phyloP scores from a whole-genome alignment of 164 flowering plant species.

The Tetracentron sinense region DNA sequence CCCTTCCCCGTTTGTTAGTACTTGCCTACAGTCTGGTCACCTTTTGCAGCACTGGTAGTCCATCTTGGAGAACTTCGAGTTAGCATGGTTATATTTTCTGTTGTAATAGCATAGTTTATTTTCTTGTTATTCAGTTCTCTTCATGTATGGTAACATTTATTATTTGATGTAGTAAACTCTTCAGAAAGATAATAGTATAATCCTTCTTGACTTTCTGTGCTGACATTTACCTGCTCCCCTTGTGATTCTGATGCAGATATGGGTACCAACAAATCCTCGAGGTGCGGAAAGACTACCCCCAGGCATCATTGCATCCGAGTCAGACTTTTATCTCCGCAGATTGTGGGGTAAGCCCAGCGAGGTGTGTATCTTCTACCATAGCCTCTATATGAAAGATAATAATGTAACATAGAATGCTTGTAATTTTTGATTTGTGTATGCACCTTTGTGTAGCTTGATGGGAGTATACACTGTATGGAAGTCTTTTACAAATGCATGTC shows the following conservation, averaged over 20 bases:
- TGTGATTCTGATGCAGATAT: conserved; percentile 50
- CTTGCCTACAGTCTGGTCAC: too few relatives aligned
- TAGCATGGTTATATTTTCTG: too few relatives aligned
- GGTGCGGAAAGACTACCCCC: conserved; percentile 96
- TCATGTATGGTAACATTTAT: too few relatives aligned
- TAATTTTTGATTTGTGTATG: not conserved
- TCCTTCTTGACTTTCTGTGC: not conserved
- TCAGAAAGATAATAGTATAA: not conserved
- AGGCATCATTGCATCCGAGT: conserved; percentile 61
- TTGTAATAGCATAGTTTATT: too few relatives aligned
- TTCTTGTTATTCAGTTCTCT: too few relatives aligned
- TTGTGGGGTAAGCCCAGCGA: conserved; percentile 87
- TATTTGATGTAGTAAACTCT: not conserved
- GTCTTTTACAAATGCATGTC: not conserved
- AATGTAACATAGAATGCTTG: not conserved
- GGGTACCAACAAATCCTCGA: conserved; percentile 85
- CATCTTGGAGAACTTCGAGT: too few relatives aligned
- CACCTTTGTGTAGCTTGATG: not conserved
- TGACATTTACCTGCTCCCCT: not conserved
- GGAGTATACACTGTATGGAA: not conserved
- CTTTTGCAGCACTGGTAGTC: too few relatives aligned
- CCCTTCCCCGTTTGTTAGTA: too few relatives aligned
- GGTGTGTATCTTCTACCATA: conserved; percentile 38
- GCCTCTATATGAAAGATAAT: not conserved
- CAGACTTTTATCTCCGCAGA: conserved; percentile 77